These are phyloP conservation scores for Ziziphus jujuba DNA, from an alignment of 306 rosid genomes.

Conservation along the genomic window DNA sequence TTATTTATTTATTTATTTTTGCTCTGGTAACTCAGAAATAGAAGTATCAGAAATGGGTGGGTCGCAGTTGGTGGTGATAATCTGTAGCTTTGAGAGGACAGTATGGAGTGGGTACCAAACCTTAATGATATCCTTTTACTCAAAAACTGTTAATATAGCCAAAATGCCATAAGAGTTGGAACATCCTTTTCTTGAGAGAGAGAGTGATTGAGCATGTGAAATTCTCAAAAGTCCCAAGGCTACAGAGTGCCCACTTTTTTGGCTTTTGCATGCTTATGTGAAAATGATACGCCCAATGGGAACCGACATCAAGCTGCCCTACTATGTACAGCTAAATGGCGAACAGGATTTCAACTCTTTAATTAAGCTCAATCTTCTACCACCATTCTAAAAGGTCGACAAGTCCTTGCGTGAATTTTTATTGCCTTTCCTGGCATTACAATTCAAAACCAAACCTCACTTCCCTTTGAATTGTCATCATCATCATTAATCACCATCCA, in stretches of 20 bases:
- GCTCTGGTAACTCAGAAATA: not conserved
- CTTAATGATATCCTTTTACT: not conserved
- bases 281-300: not conserved
- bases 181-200: slow-evolving; percentile 14
- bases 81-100: not conserved
- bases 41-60: not conserved
- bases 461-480: no score
- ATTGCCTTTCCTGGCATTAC: no score
- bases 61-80: not conserved
- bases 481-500: no score
- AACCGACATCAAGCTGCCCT: no score
- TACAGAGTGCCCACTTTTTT: not conserved
- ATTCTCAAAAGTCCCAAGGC: not conserved
- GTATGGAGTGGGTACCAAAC: slow-evolving; percentile 20
- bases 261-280: not conserved
- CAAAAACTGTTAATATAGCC: not conserved
- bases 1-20: not conserved
- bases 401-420: no score
- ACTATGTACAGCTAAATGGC: no score
- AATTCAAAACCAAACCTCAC: no score
- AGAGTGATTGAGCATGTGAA: slow-evolving; percentile 4
- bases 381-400: no score
- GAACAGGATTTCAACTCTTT: no score
- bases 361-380: no score
- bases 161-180: slow-evolving; percentile 5